Percentiles rank a stretch among this genome's conserved stretches.
These are phyloP conservation scores for Diplodia intermedia DNA, from an alignment of 2,329 filamentous ascomycete species.

Conservation along the genomic window DNA sequence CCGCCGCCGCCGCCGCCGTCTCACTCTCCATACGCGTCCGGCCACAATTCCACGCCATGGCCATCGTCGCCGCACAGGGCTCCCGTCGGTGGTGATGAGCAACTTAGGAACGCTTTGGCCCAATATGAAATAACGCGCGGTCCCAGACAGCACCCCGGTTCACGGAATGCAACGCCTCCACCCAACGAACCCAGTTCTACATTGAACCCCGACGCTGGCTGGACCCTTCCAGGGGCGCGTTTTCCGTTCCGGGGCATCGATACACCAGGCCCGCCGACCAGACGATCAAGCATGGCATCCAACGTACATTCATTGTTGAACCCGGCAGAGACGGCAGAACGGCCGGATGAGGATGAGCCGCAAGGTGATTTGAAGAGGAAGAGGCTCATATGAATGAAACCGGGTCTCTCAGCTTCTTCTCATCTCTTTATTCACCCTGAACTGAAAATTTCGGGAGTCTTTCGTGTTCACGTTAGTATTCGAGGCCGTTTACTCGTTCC, in stretches of 20 bases:
- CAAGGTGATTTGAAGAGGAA: conserved; percentile 69
- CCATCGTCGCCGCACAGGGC: conserved; percentile 68
- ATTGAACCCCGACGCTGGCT: conserved; percentile 61
- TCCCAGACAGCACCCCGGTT: conserved; percentile 55
- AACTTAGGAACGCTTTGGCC: conserved; percentile 72
- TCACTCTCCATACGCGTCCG: conserved; percentile 71
- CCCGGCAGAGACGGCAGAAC: conserved; percentile 70
- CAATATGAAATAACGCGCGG: conserved; percentile 69
- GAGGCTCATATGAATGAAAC: conserved; percentile 36
- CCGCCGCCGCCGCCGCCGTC: conserved; percentile 51
- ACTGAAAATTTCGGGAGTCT: not conserved
- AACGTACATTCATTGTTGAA: conserved; percentile 72
- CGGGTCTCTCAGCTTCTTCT: not conserved
- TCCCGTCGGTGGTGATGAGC: conserved; percentile 66
- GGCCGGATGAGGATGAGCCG: conserved; percentile 68
- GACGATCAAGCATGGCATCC: conserved; percentile 74
- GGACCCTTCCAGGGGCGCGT: conserved; percentile 60
- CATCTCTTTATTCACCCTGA: not conserved
- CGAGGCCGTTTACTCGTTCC: not conserved
- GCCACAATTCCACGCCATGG: conserved; percentile 68
- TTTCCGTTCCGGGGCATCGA: conserved; percentile 59
- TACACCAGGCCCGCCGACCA: conserved; percentile 66
- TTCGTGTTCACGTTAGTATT: not conserved
- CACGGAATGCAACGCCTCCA: conserved; percentile 61
- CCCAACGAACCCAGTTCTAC: conserved; percentile 57